phyloP scores from a whole-genome alignment of 306 rosid genomes.

The Prosopis cineraria region DNA sequence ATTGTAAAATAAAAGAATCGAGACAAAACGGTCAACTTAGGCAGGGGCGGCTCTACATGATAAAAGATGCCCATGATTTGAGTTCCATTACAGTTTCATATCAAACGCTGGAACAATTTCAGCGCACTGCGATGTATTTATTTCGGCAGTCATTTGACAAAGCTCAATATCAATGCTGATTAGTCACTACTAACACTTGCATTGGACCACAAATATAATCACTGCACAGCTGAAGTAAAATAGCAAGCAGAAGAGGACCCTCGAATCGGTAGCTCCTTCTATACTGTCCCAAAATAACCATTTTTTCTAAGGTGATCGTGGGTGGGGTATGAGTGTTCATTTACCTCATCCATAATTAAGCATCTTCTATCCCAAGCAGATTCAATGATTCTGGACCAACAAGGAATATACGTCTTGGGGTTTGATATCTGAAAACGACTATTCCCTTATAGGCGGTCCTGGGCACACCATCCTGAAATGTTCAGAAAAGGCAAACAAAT shows the following conservation, averaged over 20 bases:
- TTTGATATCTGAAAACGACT: slow-evolving; percentile 81
- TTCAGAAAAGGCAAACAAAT: slow-evolving; percentile 3
- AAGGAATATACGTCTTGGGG: slow-evolving; percentile 66
- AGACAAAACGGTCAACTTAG: background rate
- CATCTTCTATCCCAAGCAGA: slow-evolving; percentile 61
- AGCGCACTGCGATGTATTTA: background rate
- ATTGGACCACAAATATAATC: slow-evolving; percentile 8
- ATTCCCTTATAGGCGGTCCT: slow-evolving; percentile 93
- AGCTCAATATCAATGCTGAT: slow-evolving; percentile 24
- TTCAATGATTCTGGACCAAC: slow-evolving; percentile 74
- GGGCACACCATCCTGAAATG: slow-evolving; percentile 88
- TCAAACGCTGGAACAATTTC: background rate
- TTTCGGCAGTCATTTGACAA: slow-evolving; percentile 16
- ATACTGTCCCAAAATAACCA: background rate
- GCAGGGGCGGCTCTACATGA: background rate
- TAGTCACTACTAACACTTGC: slow-evolving; percentile 4
- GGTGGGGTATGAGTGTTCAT: background rate
- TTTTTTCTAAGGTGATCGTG: background rate
- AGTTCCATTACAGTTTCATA: slow-evolving; percentile 13
- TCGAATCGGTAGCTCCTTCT: background rate
- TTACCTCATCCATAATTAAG: slow-evolving; percentile 48
- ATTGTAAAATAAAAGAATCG: no score
- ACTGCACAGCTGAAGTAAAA: slow-evolving; percentile 19
- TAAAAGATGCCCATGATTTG: slow-evolving; percentile 21
- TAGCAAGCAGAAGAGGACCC: background rate